A percentile compares a stretch with the other conserved stretches of the same genome.
Evolutionary conservation across 129 eudicot species (phyloP).

Genomic region (Flaveria ramosissima): DNA sequence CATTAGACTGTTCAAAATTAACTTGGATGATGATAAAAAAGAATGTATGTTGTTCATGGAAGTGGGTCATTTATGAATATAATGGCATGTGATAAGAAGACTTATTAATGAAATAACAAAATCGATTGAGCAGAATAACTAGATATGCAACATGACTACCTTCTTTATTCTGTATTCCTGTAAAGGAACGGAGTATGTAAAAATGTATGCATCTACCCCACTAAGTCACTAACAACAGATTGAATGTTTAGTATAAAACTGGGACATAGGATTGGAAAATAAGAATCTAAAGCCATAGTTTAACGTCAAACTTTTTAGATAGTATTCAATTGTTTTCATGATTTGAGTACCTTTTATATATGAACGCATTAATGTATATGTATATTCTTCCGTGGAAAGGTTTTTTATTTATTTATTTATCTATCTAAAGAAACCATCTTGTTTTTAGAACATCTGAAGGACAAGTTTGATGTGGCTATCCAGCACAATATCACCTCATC

Average conservation of each 20-base stretch:
- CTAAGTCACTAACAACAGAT: neutral
- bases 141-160: too few species aligned
- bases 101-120: too few species aligned
- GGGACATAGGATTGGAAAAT: constrained; percentile 3
- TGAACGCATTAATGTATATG: neutral
- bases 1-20: neutral
- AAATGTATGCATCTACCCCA: too few species aligned
- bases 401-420: neutral
- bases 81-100: too few species aligned
- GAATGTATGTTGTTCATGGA: neutral
- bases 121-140: too few species aligned
- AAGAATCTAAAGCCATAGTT: neutral
- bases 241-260: constrained; percentile 3
- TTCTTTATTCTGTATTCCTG: too few species aligned
- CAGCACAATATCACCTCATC: constrained; percentile 86
- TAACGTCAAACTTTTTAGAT: neutral
- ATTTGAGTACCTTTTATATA: neutral
- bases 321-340: neutral
- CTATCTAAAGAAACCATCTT: constrained; percentile 4
- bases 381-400: neutral
- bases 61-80: neutral
- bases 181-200: too few species aligned
- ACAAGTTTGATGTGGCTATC: constrained; percentile 52
- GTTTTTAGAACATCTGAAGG: constrained; percentile 46
- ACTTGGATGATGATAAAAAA: neutral